A percentile compares a stretch with the other conserved stretches of the same genome.
Conservation (phyloP, 805 yeast species). For the Wickerhamiella domercqiae region DNA sequence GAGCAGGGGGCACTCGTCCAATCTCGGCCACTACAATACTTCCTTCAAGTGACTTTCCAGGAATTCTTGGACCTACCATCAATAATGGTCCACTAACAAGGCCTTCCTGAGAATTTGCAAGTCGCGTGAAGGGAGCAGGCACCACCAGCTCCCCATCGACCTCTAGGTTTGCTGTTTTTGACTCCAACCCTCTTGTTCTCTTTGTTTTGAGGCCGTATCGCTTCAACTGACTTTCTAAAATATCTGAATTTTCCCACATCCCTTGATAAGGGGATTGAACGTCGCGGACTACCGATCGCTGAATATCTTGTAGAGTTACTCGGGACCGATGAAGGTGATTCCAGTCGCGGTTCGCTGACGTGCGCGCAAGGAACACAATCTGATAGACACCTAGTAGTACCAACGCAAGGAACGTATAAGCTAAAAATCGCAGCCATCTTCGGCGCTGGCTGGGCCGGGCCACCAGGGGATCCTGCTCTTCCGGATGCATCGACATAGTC, state of each 20-base stretch:
- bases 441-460: too few relatives aligned
- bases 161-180: too few relatives aligned
- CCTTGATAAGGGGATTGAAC: not conserved
- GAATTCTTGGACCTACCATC: not conserved
- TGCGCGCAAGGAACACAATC: constrained; percentile 18
- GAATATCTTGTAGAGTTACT: constrained; percentile 10
- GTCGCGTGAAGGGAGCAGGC: not conserved
- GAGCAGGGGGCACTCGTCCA: not conserved
- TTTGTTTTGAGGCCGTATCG: not conserved
- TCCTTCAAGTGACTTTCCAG: not conserved
- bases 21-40: not conserved
- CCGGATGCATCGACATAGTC: too few relatives aligned
- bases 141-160: not conserved
- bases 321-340: constrained; percentile 14
- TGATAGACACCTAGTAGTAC: constrained; percentile 14
- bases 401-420: constrained; percentile 11
- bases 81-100: not conserved
- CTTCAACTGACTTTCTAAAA: not conserved
- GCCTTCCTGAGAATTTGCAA: not conserved
- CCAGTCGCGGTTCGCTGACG: constrained; percentile 19
- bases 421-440: constrained; percentile 18
- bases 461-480: too few relatives aligned
- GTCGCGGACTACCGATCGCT: constrained; percentile 9
- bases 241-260: not conserved
- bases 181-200: too few relatives aligned